Evolutionary conservation across 768 basidiomycete species (phyloP).

Genomic region (Brasilioporus rufonigricans): DNA sequence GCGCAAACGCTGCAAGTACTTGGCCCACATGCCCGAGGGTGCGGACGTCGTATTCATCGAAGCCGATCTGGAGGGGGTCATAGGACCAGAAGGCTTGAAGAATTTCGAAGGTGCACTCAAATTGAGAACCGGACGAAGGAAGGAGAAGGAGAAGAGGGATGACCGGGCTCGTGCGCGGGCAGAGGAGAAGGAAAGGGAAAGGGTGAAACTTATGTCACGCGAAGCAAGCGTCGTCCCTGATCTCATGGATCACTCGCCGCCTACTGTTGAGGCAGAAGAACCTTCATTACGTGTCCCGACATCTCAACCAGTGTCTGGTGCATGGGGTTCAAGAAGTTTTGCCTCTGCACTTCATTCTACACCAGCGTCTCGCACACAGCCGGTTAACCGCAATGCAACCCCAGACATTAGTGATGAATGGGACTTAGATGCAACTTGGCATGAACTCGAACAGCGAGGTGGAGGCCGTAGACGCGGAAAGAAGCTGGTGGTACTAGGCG

Average conservation of each 20-base stretch:
- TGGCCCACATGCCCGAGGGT: conserved; percentile 86
- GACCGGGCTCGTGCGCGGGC: conserved; percentile 77
- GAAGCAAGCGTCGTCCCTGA: conserved; percentile 11
- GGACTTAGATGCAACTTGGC: conserved; percentile 79
- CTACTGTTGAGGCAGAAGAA: conserved; percentile 15
- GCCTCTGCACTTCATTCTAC: conserved; percentile 70
- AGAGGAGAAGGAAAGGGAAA: conserved; percentile 75
- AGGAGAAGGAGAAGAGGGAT: conserved; percentile 83
- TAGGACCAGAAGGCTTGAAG: conserved; percentile 71
- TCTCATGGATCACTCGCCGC: conserved; percentile 5
- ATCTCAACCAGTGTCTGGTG: conserved; percentile 42
- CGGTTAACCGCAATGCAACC: conserved; percentile 26
- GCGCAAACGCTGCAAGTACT: conserved; percentile 93
- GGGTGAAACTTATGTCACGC: conserved; percentile 31
- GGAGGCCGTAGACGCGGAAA: conserved; percentile 58
- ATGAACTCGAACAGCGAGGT: conserved; percentile 67
- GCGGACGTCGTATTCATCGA: conserved; percentile 95
- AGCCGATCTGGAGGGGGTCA: conserved; percentile 75
- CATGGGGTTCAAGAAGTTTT: conserved; percentile 80
- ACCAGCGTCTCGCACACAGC: conserved; percentile 46
- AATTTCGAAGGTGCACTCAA: conserved; percentile 83
- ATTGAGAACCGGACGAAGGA: conserved; percentile 67
- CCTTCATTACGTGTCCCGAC: conserved; percentile 2
- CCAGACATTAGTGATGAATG: conserved; percentile 55
- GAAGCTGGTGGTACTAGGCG: conserved; percentile 70